These are phyloP conservation scores for Margaritispora aquatica DNA, from an alignment of 495 filamentous ascomycete genomes.

Conservation along the genomic window DNA sequence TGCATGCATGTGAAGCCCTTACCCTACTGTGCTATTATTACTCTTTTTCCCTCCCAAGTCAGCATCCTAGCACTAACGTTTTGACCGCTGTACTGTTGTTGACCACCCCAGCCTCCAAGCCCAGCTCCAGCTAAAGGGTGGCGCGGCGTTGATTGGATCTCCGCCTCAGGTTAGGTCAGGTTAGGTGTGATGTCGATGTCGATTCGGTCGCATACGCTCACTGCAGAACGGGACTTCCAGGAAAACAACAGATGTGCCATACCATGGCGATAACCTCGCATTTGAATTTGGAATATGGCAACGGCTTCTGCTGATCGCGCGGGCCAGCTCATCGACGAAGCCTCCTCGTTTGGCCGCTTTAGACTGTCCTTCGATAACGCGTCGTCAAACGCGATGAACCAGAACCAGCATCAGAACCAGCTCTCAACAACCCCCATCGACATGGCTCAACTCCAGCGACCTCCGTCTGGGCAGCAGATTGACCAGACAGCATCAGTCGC, in stretches of 20 bases:
- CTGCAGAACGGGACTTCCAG: neutral
- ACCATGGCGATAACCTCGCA: constrained; percentile 21
- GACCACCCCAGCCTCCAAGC: too few species aligned
- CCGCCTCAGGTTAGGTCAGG: too few species aligned
- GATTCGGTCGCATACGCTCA: neutral
- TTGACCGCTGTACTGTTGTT: neutral
- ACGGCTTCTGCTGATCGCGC: constrained; percentile 17
- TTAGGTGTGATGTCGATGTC: too few species aligned
- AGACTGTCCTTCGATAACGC: constrained; percentile 11
- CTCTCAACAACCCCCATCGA: neutral
- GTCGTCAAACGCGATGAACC: constrained; percentile 1
- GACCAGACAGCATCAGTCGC: constrained; percentile 11
- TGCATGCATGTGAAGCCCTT: neutral
- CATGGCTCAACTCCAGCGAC: constrained; percentile 19
- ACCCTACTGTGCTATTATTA: neutral
- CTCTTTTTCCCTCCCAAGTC: neutral
- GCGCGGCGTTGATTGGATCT: constrained; percentile 1
- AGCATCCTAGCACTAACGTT: neutral
- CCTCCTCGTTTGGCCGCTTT: constrained; percentile 19
- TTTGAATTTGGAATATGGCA: constrained; percentile 18
- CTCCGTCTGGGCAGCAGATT: constrained; percentile 16
- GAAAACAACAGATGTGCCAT: constrained; percentile 12
- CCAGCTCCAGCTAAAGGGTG: too few species aligned
- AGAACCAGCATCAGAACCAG: neutral
- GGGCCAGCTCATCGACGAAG: constrained; percentile 10